Evolutionary conservation across 345 rosid genomes (phyloP).

Genomic region (Camelina sativa): DNA sequence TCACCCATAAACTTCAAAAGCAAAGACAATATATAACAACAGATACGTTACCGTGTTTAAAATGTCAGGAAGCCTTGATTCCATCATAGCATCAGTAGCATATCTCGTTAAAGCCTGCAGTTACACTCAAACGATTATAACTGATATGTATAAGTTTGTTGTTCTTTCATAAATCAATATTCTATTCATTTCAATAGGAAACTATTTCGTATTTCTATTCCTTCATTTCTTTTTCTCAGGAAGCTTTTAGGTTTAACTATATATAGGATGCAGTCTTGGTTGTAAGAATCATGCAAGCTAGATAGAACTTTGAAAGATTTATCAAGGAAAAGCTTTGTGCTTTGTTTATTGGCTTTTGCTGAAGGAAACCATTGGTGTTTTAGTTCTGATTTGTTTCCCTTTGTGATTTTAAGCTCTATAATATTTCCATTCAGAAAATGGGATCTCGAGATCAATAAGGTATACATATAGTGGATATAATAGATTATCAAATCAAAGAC

Average conservation of each 20-base stretch:
- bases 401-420: conserved; percentile 1
- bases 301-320: not conserved
- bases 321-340: not conserved
- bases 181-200: not conserved
- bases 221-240: conserved; percentile 2
- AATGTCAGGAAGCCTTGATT: conserved; percentile 76
- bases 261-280: no score
- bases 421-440: not conserved
- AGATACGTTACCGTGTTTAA: conserved; percentile 60
- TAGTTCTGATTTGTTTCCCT: conserved; percentile 5
- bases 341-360: not conserved
- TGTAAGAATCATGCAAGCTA: conserved; percentile 20
- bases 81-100: conserved; percentile 84
- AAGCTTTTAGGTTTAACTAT: conserved; percentile 8
- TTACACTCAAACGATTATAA: conserved; percentile 3
- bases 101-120: conserved; percentile 73
- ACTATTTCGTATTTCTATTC: not conserved
- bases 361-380: conserved; percentile 9
- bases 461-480: not conserved
- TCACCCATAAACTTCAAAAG: conserved; percentile 14
- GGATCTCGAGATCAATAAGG: conserved; percentile 4
- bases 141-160: not conserved
- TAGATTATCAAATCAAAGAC: conserved; percentile 19
- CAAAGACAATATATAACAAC: not conserved
- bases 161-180: not conserved